Evolutionary conservation across 2,329 filamentous ascomycete genomes (phyloP), one percentile per base, ranked within the genome.

Genomic region (Fusarium udum): DNA sequence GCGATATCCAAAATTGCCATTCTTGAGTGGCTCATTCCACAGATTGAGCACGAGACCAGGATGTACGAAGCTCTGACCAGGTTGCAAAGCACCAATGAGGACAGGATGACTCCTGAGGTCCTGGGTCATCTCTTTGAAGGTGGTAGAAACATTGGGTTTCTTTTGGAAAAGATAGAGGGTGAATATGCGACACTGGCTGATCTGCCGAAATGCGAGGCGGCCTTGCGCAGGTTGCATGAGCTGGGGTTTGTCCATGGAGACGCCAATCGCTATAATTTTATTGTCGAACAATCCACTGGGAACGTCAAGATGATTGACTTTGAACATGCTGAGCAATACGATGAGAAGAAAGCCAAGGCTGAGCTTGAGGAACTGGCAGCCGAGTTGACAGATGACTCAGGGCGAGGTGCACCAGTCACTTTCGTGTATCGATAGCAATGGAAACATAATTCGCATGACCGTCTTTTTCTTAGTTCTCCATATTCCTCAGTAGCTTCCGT

Each of bases 41-140:
- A 52, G 1, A 0, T 52, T 37, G 49, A 52, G 32, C 49, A 52
- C 4, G 32, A 52, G n/a, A 22, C 49, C 0, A 26, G 32, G 32
- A 6, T 16, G 4, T 52, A 52, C 32, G 9, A 37, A 26, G 7
- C 49, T 2, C 12, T 52, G n/a, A 16, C n/a, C 7, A 26, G 0
- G 9, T 16, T 37, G 9, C 32, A 52, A 22, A 6, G n/a, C 32
- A 2, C 49, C 22, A n/a, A 16, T 37, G 49, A 37, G 32, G 32
- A 0, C 0, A 3, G n/a, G 3, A 7, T 52, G 9, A 37, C 7
- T 0, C 49, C 49, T 0, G 13, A 36, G 11, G n/a, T 37, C 2
- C 0, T 37, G 4, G 49, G 32, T 0, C 49, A 37, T 4, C 49
- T 52, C 10, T 15, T 52, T 7, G 49, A 37, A 3, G 49, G 32